Base-by-base conservation (phyloP, 495 filamentous ascomycete genomes). In the Penicillium soppii region DNA sequence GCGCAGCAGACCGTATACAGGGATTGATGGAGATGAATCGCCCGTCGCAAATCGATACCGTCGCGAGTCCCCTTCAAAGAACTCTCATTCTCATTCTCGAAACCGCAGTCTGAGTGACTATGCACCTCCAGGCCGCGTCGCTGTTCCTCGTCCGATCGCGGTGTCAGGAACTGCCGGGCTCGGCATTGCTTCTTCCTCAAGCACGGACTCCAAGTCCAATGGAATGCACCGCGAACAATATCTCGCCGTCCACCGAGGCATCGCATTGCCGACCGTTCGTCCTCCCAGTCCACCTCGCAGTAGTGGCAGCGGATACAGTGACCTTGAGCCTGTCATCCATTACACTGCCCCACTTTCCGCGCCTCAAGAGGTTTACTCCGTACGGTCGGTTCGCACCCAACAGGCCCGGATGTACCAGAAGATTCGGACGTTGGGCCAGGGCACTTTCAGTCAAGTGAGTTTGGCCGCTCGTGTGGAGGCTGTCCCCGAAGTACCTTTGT, bases 381-480 rank as follows among this genome's bases (percentile, higher is more conserved):
- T 76, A n/a, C 70, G 67, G 21, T 76, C 73, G 5, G 60, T 76
- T 22, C 69, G 72, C 20, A 75, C 72, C 1, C 64, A 76, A 33
- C 73, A 76, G 35, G 63, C 66, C 10, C 64, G 73, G 9, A 63
- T 70, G 55, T 98, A 89, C 82, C 78, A 87, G 56, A 87, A 86
- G 26, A 65, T 98, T 20, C 86, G 85, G 45, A 72, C 86, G 57
- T 77, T 98, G 8, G 94, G 94, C 7, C 89, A 96, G 52, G 94
- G 94, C 12, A 96, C 94, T 2, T 98, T 98, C 67, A 96, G 91
- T 68, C 89, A 88, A 56, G 94, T 98, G 22, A 84, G 91, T 63
- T 76, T 98, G 8, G 92, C 91, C 4, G 95, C 89, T 4, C 77
- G 79, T 63, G 81, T 72, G 62, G 77, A 61, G 54, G 60, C 50